Evolutionary conservation across 192 early-diverging fungal species (phyloP), one percentile per base, ranked within the genome.

Genomic region (Backusella mclennaniae): DNA sequence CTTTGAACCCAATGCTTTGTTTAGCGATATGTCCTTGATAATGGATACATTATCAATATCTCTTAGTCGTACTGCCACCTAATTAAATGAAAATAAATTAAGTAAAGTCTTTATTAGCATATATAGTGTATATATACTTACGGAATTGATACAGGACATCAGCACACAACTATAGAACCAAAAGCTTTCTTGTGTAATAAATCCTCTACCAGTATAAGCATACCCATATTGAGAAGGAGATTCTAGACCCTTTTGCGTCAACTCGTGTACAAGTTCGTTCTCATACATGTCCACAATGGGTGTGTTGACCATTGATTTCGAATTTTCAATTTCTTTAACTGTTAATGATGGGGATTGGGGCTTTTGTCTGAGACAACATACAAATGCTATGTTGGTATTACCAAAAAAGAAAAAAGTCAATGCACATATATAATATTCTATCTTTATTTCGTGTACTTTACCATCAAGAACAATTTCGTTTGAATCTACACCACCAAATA

Each of bases 101-200:
- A 59, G 35, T n/a, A 36, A 53, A 49, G 3, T 6, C 19, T n/a
- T 39, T 69, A 1, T 23, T 1, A 73, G 6, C 15, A 23, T 2
- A n/a, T 21, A 35, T 35, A 11, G 3, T 39, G 38, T 29, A n/a
- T 49, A 17, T 66, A 19, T 14, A 53, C 74, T 69, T 80, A 92
- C 85, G 6, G 87, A 86, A 42, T 81, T 85, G 26, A 92, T 78
- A 59, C 89, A 88, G 1, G 89, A 85, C 79, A 92, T 86, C 41
- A 91, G 83, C 42, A 86, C 87, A 35, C 89, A 92, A 67, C 80
- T 82, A 42, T 91, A 86, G 35, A 92, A 91, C 73, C 90, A 92
- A 21, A 92, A 78, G 2, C 81, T 84, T 59, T 91, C 84, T 76
- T 92, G 91, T 1, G 90, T 91, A 12, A 92, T 53, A 71, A 84